These are phyloP conservation scores for Colletotrichum sp. DNA, from an alignment of 2,329 filamentous ascomycete genomes.

Conservation along the genomic window DNA sequence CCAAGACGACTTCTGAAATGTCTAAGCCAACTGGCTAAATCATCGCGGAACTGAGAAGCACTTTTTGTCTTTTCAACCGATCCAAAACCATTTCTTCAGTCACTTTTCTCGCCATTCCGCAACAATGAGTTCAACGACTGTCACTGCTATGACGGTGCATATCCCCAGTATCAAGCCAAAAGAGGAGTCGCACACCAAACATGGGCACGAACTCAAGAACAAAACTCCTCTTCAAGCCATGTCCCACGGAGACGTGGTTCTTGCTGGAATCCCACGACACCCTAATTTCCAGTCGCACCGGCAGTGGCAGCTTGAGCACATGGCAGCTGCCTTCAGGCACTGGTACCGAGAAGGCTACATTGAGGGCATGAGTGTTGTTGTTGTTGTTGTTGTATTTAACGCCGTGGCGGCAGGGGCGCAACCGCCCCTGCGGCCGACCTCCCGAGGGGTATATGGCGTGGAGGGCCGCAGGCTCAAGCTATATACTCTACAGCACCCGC, in stretches of 20 bases:
- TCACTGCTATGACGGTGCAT: not conserved
- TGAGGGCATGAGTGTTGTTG: slow-evolving; percentile 71
- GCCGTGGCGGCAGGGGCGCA: no score
- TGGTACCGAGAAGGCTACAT: slow-evolving; percentile 69
- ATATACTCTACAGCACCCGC: no score
- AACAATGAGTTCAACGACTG: not conserved
- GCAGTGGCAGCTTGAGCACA: slow-evolving; percentile 58
- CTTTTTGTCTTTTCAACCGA: not conserved
- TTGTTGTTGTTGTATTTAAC: no score
- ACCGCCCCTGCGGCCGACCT: no score
- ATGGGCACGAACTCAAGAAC: slow-evolving; percentile 20
- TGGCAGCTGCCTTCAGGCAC: slow-evolving; percentile 70
- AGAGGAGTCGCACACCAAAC: slow-evolving; percentile 20
- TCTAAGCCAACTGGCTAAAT: not conserved
- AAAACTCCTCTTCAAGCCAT: slow-evolving; percentile 38
- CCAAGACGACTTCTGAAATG: not conserved
- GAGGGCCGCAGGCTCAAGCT: no score
- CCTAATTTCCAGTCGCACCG: slow-evolving; percentile 44
- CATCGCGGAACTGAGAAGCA: not conserved
- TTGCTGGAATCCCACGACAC: slow-evolving; percentile 36
- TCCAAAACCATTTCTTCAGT: not conserved
- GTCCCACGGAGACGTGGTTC: slow-evolving; percentile 34
- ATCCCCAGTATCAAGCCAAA: slow-evolving; percentile 2
- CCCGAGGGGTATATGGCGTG: no score
- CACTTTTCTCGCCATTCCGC: not conserved